Base-by-base conservation (phyloP, 257 asterid genomes). In the Solanum paucissectum region DNA sequence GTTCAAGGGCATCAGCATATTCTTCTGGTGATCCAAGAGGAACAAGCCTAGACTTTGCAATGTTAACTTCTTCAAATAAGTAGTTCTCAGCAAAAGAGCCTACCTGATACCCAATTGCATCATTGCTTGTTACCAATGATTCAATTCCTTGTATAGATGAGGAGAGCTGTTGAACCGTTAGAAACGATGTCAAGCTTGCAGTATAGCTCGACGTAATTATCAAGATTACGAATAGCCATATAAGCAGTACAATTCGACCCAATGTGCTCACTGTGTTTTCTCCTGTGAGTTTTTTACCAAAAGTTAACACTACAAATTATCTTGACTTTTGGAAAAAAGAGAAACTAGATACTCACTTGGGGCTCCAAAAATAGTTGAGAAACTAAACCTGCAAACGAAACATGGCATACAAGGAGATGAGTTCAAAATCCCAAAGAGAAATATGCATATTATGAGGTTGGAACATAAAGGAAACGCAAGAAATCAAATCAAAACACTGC, bases 161-260 rank as follows among this genome's bases (percentile, higher is more conserved):
- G 81, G 97, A 87, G 29, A 95, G 89, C 87, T 96, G 95, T 89
- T 96, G 93, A 44, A 93, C 94, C 1, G 98, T 94, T 87, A 95
- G 98, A 86, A 95, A 92, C 34, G 98, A 92, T 58, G 98, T 95
- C 93, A 96, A 87, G 91, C 96, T 95, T 23, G 98, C 98, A 3
- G 98, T 93, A 91, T 94, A 95, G 93, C 99, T 95, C 64, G 96
- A 94, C 27, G 90, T 93, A 58, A 96, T 88, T 86, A 95, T 93
- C 87, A 94, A 81, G 49, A 95, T 98, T 88, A 96, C 97, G 82
- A 96, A 96, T 32, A 96, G 94, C 99, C 99, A 95, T 87, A 95
- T 89, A 37, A 96, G 60, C 87, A 96, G 94, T 86, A 96, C 97
- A 89, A 95, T 86, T 23, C 98, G 96, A 27, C 97, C 98, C 37